Percentiles rank a stretch among this genome's conserved stretches.
These are phyloP conservation scores for Colletotrichum echinochloae DNA, from an alignment of 2,329 filamentous ascomycete species.

Conservation along the genomic window DNA sequence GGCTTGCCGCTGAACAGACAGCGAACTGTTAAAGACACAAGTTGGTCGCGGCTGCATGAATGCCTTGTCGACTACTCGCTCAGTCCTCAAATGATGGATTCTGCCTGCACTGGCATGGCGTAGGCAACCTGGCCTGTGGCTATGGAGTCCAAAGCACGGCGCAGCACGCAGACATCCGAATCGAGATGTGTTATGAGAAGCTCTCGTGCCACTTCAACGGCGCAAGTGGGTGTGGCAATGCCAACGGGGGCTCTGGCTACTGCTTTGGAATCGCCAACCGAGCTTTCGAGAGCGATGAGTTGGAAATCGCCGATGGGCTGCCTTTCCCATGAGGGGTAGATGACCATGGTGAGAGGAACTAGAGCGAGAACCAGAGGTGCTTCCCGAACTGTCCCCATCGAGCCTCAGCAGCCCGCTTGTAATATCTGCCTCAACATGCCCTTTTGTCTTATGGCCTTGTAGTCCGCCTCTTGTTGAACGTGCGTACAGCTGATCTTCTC, in stretches of 20 bases:
- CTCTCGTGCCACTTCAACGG: background rate
- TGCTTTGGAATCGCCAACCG: background rate
- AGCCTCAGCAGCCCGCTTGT: background rate
- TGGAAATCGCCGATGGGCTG: background rate
- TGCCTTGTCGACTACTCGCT: background rate
- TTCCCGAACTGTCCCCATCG: background rate
- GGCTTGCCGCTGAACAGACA: background rate
- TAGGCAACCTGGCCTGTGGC: background rate
- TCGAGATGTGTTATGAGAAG: background rate
- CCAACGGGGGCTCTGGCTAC: background rate
- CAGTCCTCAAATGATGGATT: slow-evolving; percentile 4
- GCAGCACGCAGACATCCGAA: background rate
- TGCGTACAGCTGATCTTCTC: background rate
- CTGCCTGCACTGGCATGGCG: background rate
- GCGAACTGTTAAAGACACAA: background rate
- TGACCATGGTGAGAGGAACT: background rate
- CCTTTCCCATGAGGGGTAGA: background rate
- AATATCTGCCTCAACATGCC: background rate
- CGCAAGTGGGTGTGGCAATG: background rate
- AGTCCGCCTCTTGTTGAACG: background rate
- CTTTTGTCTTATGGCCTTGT: background rate
- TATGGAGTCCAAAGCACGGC: background rate
- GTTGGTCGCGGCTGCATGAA: background rate
- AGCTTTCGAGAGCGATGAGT: background rate
- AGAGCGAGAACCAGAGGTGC: background rate